phyloP scores from a whole-genome alignment of 257 asterid genomes.

The Coffea canephora region DNA sequence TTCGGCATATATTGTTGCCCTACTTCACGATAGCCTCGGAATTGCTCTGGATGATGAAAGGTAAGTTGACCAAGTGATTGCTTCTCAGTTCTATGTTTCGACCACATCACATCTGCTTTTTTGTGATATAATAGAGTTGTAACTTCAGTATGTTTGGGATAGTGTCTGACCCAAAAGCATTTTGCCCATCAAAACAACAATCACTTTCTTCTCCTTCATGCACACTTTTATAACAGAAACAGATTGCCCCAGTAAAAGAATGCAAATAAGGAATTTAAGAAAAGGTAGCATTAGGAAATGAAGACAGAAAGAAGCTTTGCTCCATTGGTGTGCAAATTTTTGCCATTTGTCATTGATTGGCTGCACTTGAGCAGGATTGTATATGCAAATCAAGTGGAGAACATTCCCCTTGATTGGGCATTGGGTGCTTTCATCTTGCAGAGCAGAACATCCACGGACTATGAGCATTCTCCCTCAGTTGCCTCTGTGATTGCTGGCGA shows the following conservation, averaged over 20 bases:
- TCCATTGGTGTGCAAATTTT: neutral
- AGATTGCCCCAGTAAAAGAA: no score
- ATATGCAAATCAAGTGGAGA: conserved; percentile 68
- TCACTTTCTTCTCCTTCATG: neutral
- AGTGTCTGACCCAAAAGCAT: neutral
- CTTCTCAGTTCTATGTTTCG: no score
- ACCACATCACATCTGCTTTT: neutral
- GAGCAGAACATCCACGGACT: conserved; percentile 37
- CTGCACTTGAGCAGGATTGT: conserved; percentile 44
- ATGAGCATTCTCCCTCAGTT: conserved; percentile 41
- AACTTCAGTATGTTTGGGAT: neutral
- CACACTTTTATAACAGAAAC: neutral
- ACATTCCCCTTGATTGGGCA: conserved; percentile 93
- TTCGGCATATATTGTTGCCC: conserved; percentile 88
- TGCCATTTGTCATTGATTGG: neutral
- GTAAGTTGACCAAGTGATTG: conserved; percentile 26
- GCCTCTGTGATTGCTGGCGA: conserved; percentile 34
- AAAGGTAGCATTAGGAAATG: neutral
- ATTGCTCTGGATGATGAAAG: conserved; percentile 75
- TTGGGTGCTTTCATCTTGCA: conserved; percentile 88
- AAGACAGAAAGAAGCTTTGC: neutral
- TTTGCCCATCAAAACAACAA: neutral
- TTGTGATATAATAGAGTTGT: neutral
- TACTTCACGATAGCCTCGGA: conserved; percentile 97
- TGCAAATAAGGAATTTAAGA: neutral